Conservation (phyloP, 2,329 filamentous ascomycete species). For the Claviceps arundinis region DNA sequence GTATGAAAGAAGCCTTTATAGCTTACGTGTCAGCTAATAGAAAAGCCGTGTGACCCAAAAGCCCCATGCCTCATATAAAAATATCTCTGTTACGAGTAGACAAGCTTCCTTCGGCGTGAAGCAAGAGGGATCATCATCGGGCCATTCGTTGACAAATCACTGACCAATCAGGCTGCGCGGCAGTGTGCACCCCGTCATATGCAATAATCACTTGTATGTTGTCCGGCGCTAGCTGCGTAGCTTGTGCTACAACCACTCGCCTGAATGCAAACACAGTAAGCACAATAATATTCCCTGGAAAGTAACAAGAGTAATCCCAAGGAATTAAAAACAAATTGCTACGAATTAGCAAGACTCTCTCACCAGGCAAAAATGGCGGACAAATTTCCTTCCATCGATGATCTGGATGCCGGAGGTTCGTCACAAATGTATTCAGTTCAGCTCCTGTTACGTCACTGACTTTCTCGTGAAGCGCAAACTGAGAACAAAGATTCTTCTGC, state of each 20-base stretch:
- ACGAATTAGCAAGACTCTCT: background rate
- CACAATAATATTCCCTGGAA: background rate
- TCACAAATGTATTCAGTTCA: slow-evolving; percentile 9
- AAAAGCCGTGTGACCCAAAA: background rate
- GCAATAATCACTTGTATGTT: slow-evolving; percentile 2
- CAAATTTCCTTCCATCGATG: slow-evolving; percentile 66
- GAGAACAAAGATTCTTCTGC: slow-evolving; percentile 45
- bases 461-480: slow-evolving; percentile 46
- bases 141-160: background rate
- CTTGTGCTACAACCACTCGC: slow-evolving; percentile 1
- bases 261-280: background rate
- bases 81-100: background rate
- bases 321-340: no score
- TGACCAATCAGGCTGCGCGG: background rate
- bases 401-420: slow-evolving; percentile 56
- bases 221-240: background rate
- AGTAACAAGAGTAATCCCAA: background rate
- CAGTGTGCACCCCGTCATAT: slow-evolving; percentile 1
- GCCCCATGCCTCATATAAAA: background rate
- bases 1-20: no score
- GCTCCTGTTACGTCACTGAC: slow-evolving; percentile 5
- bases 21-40: background rate
- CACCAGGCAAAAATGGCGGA: slow-evolving; percentile 50
- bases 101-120: background rate
- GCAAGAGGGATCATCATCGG: background rate